Percentiles rank a stretch among this genome's conserved stretches.
Conservation (phyloP, 148 eudicot genomes). For the Selenicereus undatus region DNA sequence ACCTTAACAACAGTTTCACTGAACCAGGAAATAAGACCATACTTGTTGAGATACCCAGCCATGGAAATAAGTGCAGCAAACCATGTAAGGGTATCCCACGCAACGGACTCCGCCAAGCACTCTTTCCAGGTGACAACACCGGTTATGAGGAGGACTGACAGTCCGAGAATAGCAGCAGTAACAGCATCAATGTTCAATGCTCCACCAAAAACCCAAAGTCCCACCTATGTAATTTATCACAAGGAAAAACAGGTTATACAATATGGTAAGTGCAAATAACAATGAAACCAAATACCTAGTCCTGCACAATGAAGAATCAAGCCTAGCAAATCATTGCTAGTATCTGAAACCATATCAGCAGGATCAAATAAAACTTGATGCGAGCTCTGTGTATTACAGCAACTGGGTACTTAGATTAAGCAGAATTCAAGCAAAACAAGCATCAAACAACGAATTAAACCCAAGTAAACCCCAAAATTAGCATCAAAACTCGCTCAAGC, state of each 20-base stretch:
- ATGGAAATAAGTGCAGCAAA: conserved; percentile 97
- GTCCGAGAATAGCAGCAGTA: conserved; percentile 95
- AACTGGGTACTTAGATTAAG: not conserved
- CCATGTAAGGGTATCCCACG: conserved; percentile 98
- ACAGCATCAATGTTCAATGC: conserved; percentile 82
- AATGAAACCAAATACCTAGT: not conserved
- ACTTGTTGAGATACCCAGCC: conserved; percentile 99
- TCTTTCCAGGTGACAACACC: conserved; percentile 99
- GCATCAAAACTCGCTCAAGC: not conserved
- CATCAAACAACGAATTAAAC: not conserved
- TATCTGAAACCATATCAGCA: not conserved
- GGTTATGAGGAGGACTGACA: conserved; percentile 69
- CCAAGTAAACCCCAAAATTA: not conserved
- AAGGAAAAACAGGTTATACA: not conserved
- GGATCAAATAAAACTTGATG: no score
- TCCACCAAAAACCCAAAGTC: conserved; percentile 91
- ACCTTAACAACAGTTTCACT: conserved; percentile 96
- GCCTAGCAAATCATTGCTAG: not conserved
- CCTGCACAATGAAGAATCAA: not conserved
- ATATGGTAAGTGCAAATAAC: not conserved
- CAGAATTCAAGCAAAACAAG: conserved; percentile 1
- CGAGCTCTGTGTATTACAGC: not conserved
- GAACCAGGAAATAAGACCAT: conserved; percentile 96
- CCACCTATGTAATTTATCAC: conserved; percentile 51
- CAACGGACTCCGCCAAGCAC: conserved; percentile 84